Evolutionary conservation across 2,329 filamentous ascomycete genomes (phyloP).

Genomic region (Colletotrichum musae): DNA sequence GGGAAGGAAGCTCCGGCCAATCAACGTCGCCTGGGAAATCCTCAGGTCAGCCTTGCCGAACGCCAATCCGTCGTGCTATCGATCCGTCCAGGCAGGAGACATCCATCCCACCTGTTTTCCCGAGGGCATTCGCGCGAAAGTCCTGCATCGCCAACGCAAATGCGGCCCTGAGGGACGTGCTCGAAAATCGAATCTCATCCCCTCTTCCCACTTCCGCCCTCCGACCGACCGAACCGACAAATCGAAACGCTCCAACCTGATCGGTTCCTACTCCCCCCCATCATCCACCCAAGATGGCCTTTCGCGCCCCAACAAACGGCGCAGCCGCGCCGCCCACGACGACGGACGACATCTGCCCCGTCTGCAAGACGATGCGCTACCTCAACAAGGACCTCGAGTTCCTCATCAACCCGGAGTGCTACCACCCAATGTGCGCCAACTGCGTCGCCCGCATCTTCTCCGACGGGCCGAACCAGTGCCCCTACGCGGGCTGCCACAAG

Average conservation of each 20-base stretch:
- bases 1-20: conserved; percentile 31
- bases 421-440: conserved; percentile 98
- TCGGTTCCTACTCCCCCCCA: not conserved
- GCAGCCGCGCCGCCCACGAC: conserved; percentile 45
- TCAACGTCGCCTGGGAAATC: conserved; percentile 26
- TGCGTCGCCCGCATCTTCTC: conserved; percentile 97
- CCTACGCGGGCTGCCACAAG: conserved; percentile 88
- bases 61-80: not conserved
- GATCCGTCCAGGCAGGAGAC: not conserved
- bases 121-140: not conserved
- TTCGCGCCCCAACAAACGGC: conserved; percentile 20
- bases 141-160: not conserved
- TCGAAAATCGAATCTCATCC: not conserved
- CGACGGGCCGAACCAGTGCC: conserved; percentile 91
- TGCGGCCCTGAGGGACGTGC: not conserved
- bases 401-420: conserved; percentile 97
- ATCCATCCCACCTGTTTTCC: not conserved
- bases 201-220: not conserved
- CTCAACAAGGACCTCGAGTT: conserved; percentile 95
- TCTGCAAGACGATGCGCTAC: conserved; percentile 97
- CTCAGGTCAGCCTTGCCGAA: conserved; percentile 26
- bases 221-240: not conserved
- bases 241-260: not conserved
- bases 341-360: conserved; percentile 85
- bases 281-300: conserved; percentile 16